Conservation (phyloP, 1,139 yeast genomes). For the Geotrichum reessii region DNA sequence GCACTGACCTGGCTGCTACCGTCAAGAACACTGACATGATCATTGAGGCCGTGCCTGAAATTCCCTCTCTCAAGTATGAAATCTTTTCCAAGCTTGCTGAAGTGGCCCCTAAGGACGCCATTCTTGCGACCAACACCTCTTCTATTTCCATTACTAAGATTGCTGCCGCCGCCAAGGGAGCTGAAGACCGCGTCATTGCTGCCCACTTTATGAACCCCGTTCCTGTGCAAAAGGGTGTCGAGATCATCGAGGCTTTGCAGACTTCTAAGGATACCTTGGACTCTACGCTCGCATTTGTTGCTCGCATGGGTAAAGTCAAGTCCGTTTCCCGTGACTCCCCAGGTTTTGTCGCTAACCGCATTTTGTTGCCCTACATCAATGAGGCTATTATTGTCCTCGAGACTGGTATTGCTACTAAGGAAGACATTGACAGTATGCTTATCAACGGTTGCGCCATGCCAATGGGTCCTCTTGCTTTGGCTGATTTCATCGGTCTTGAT, state of each 20-base stretch:
- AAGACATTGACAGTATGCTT: conserved; percentile 43
- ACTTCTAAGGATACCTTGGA: conserved; percentile 37
- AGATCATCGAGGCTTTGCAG: conserved; percentile 41
- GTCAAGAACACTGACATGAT: conserved; percentile 36
- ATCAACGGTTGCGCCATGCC: conserved; percentile 46
- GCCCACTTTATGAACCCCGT: conserved; percentile 46
- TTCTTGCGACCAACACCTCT: conserved; percentile 43
- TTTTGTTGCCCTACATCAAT: conserved; percentile 42
- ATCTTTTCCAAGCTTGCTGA: conserved; percentile 37
- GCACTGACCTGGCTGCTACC: conserved; percentile 30
- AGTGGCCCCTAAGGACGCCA: conserved; percentile 30
- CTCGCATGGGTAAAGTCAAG: conserved; percentile 37
- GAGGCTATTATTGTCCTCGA: conserved; percentile 42
- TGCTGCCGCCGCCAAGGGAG: conserved; percentile 41
- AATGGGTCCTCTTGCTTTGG: conserved; percentile 43
- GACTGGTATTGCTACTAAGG: conserved; percentile 40
- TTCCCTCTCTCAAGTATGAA: conserved; percentile 35
- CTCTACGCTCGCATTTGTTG: conserved; percentile 33
- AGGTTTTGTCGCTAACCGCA: conserved; percentile 42
- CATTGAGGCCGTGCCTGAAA: conserved; percentile 44
- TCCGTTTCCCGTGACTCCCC: conserved; percentile 40
- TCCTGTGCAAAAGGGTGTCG: conserved; percentile 45
- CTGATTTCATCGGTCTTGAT: conserved; percentile 44
- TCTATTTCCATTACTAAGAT: conserved; percentile 42
- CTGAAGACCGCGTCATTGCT: conserved; percentile 40